A percentile compares a stretch with the other conserved stretches of the same genome.
These are phyloP conservation scores for Kuraishia ogatae DNA, from an alignment of 805 yeast species.

Conservation along the genomic window DNA sequence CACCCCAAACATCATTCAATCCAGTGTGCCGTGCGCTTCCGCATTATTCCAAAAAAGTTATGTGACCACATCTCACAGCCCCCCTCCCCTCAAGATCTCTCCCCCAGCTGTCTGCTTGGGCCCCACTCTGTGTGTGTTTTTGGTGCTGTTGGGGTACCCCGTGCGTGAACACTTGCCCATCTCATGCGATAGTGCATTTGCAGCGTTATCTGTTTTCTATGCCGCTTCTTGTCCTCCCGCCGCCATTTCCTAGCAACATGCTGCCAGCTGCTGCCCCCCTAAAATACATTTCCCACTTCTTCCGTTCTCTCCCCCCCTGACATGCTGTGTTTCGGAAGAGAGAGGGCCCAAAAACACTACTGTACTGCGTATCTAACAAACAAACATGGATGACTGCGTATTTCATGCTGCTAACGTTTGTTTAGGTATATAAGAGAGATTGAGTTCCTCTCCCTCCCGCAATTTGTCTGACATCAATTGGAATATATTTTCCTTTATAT, in stretches of 20 bases:
- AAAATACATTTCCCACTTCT: not conserved
- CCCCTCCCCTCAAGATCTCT: no score
- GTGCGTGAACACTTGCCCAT: no score
- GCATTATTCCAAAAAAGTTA: not conserved
- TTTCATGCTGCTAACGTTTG: not conserved
- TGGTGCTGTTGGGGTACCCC: no score
- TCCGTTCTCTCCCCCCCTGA: not conserved
- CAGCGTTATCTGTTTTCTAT: no score
- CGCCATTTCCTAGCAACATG: not conserved
- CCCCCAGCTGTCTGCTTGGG: no score
- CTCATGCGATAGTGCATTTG: no score
- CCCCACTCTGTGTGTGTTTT: no score
- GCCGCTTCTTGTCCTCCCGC: no score
- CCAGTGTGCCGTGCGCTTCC: not conserved
- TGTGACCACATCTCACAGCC: not conserved
- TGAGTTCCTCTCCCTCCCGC: not conserved
- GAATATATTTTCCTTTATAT: not conserved
- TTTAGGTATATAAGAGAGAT: not conserved
- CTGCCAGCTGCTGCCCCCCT: not conserved
- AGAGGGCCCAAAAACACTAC: not conserved
- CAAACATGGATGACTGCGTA: not conserved
- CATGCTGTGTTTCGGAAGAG: not conserved
- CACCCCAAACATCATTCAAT: not conserved
- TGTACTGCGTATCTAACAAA: not conserved
- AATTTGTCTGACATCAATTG: not conserved